Base-by-base conservation (phyloP, 2,329 filamentous ascomycete genomes). In the Leptographium lundbergii region DNA sequence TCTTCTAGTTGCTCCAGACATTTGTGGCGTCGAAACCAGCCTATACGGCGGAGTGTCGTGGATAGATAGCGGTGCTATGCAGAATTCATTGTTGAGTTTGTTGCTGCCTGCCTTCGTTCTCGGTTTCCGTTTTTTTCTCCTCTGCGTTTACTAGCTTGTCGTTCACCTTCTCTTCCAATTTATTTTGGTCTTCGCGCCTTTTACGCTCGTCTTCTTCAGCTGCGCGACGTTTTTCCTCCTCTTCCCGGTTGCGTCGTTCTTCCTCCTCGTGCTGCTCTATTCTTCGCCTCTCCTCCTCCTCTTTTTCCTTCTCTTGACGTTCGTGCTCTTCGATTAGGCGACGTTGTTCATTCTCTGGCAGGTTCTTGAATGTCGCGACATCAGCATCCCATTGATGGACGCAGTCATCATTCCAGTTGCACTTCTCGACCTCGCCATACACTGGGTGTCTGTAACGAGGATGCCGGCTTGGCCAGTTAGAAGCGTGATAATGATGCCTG, bases 401-500 rank as follows among this genome's bases (percentile, higher is more conserved):
- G 64, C 86, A 88, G 5, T 82, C 79, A 6, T 73, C 69, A 51
- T 83, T 77, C 85, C 85, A 88, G 66, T 88, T 88, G 70, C 85
- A 88, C 63, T 78, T 75, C 68, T 88, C 86, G 0, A 88, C 85
- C 69, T 87, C 82, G 6, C 84, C 85, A 66, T 84, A 87, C 57
- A 84, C 80, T 1, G 85, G 84, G 67, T 89, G 86, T 54, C 75
- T 83, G 71, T 79, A 86, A 34, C 86, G 76, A 1, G 82, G 84
- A 67, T 89, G 86, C 3, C 75, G 75, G 57, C 78, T 80, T 2
- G 85, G 86, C 86, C 86, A 89, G 61, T 82, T 80, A 1, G 85
- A 88, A 0, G 86, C 86, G 68, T 89, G 86, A 66, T 88, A 89
- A 69, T 88, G 85, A 67, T 89, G 86, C 69, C 84, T 86, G 27